Conservation (phyloP, 179 eudicot genomes). For the Patellifolia procumbens region DNA sequence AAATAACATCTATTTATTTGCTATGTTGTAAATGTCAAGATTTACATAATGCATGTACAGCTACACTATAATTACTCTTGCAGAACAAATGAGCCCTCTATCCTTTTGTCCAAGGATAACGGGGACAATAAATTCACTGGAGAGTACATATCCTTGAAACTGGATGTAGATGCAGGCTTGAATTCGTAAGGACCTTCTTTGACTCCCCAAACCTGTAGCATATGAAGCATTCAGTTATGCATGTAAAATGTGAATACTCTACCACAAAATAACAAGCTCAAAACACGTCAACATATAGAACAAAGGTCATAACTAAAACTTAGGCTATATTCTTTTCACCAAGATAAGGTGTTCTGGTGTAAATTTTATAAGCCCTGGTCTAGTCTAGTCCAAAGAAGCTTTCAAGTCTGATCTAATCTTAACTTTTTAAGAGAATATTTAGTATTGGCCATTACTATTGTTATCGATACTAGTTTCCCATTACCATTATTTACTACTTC, state of each 20-base stretch:
- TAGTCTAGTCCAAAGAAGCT: too few species aligned
- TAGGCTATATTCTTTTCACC: too few species aligned
- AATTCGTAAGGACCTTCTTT: slow-evolving; percentile 97
- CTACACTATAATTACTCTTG: slow-evolving; percentile 52
- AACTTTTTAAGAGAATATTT: too few species aligned
- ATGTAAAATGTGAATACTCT: background rate
- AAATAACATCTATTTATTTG: background rate
- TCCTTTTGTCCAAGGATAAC: slow-evolving; percentile 59
- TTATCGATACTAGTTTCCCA: too few species aligned
- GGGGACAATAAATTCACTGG: slow-evolving; percentile 64
- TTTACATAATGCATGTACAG: slow-evolving; percentile 22
- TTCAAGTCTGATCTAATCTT: too few species aligned
- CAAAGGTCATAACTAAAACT: slow-evolving; percentile 16
- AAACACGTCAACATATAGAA: background rate
- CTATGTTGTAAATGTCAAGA: slow-evolving; percentile 1
- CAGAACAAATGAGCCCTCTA: slow-evolving; percentile 85
- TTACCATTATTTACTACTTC: too few species aligned
- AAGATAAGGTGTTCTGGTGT: too few species aligned
- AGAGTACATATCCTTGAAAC: slow-evolving; percentile 62
- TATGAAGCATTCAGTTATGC: background rate
- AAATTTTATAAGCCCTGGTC: too few species aligned
- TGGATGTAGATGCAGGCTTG: slow-evolving; percentile 77
- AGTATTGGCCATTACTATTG: too few species aligned
- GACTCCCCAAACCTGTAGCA: slow-evolving; percentile 92
- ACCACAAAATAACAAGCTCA: background rate